Conservation (phyloP, 2,329 filamentous ascomycete genomes). For the Fusarium pilosicola region DNA sequence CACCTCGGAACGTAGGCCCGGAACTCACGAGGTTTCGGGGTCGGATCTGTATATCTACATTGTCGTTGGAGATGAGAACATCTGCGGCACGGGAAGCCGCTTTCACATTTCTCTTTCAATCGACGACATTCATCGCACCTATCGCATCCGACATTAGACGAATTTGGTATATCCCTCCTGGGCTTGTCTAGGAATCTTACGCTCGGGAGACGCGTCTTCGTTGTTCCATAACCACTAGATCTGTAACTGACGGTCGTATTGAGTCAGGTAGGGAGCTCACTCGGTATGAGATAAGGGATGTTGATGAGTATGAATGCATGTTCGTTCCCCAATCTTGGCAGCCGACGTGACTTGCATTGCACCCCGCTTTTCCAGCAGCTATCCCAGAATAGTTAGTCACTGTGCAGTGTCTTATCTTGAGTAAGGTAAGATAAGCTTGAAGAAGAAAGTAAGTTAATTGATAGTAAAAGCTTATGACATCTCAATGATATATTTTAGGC, state of each 20-base stretch:
- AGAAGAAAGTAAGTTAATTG: not conserved
- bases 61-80: not conserved
- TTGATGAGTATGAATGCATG: not conserved
- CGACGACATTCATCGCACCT: slow-evolving; percentile 10
- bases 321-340: not conserved
- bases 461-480: not conserved
- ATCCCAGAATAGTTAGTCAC: not conserved
- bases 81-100: not conserved
- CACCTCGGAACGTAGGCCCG: slow-evolving; percentile 1
- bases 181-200: not conserved
- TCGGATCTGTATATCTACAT: not conserved
- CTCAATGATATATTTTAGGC: not conserved
- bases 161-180: not conserved
- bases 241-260: not conserved
- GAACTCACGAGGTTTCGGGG: not conserved
- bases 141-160: not conserved
- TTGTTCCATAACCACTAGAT: not conserved
- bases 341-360: not conserved
- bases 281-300: not conserved
- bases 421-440: not conserved
- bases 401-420: not conserved
- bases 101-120: slow-evolving; percentile 1
- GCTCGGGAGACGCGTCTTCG: not conserved
- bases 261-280: too few relatives aligned
- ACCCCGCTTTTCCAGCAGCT: slow-evolving; percentile 2